Base-by-base conservation (phyloP, 2,329 filamentous ascomycete species). In the Calonectria ilicicola region DNA sequence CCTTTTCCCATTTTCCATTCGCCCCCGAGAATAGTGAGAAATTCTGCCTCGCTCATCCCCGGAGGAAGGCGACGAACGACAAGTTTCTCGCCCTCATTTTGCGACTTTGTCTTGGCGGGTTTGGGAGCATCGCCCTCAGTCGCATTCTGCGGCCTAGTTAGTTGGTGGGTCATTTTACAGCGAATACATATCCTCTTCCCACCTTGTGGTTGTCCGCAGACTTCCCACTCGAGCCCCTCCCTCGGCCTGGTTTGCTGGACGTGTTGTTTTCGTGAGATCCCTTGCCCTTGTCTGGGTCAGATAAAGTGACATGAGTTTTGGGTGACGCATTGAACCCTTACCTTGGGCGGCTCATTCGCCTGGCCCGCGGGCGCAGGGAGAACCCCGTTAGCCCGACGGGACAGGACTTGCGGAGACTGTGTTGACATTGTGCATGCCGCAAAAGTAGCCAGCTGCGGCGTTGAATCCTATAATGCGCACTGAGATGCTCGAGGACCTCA, bases 1-100 rank as follows among this genome's bases (percentile, higher is more conserved):
- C 95, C 95, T 60, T 90, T 90, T n/a, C 94, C 94, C 4, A 90
- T 79, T 79, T 92, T 94, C 96, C 96, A 98, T 62, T 95, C 93
- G 2, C 92, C 89, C 5, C 95, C 96, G 15, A 98, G 83, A 10
- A 92, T 88, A 17, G 86, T 83, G 78, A 92, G 87, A 75, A 97
- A 96, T 80, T 99, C 97, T 1, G 89, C 84, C 80, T 94, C 90
- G 0, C 94, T 97, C 82, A 99, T 88, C 10, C 93, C 95, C 1
- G 97, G 96, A 12, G 97, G 95, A 5, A 99, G 89, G 70, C 96
- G 91, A 65, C 97, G 92, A 67, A 98, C 88, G 27, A 97, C 88
- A 15, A 98, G 89, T 87, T 98, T 98, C 80, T 97, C 90, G 72
- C 94, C 93, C 69, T 84, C 82, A 76, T 81, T 82, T 17, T 82